A percentile compares a stretch with the other conserved stretches of the same genome.
Evolutionary conservation across 805 yeast genomes (phyloP).

Genomic region (Metschnikowia proteae): DNA sequence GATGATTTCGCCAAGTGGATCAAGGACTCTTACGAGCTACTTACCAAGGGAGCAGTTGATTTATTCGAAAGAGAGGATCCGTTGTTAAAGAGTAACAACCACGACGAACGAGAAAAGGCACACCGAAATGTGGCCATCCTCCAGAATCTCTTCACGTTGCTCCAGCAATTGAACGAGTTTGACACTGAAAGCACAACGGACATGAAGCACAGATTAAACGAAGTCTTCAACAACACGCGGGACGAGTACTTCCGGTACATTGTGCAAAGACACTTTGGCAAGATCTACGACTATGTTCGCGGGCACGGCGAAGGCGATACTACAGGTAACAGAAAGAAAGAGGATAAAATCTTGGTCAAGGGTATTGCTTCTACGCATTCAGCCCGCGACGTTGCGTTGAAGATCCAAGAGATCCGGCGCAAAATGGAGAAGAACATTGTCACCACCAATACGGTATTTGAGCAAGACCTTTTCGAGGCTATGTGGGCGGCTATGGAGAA

Average conservation of each 20-base stretch:
- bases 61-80: constrained; percentile 42
- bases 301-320: constrained; percentile 49
- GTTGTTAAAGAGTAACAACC: constrained; percentile 39
- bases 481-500: constrained; percentile 72
- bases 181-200: constrained; percentile 22
- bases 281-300: constrained; percentile 62
- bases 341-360: constrained; percentile 55
- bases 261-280: constrained; percentile 55
- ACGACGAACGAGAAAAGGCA: constrained; percentile 42
- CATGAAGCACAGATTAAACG: constrained; percentile 24
- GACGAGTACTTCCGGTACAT: constrained; percentile 32
- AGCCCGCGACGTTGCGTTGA: constrained; percentile 51
- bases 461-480: constrained; percentile 52
- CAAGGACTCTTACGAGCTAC: constrained; percentile 28
- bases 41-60: constrained; percentile 32
- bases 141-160: constrained; percentile 36
- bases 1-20: constrained; percentile 25
- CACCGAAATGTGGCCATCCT: constrained; percentile 38
- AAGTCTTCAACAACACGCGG: constrained; percentile 28
- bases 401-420: constrained; percentile 52
- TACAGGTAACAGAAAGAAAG: constrained; percentile 58
- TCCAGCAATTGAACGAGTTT: constrained; percentile 30
- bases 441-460: constrained; percentile 39
- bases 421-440: constrained; percentile 56
- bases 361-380: constrained; percentile 56